These are phyloP conservation scores for Leccinum subgranulosum DNA, from an alignment of 768 basidiomycete genomes.

Conservation along the genomic window DNA sequence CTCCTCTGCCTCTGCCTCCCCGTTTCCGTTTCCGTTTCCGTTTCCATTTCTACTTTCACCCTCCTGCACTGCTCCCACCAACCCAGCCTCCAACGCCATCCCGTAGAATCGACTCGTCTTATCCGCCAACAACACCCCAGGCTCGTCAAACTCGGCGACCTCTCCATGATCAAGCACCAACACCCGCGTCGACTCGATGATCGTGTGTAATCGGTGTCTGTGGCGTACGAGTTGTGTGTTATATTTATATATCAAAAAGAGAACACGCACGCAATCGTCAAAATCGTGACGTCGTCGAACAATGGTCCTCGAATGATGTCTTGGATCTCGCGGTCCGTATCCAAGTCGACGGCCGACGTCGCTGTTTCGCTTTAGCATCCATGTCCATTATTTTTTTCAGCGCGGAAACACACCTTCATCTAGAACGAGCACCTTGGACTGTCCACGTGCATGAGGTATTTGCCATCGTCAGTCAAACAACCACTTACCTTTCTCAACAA, in stretches of 20 bases:
- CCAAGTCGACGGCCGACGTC: slow-evolving; percentile 86
- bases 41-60: too few species aligned
- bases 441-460: background rate
- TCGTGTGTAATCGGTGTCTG: slow-evolving; percentile 81
- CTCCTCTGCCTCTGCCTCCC: too few species aligned
- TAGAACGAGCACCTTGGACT: slow-evolving; percentile 87
- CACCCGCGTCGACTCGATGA: slow-evolving; percentile 76
- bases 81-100: slow-evolving; percentile 63
- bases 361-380: slow-evolving; percentile 39
- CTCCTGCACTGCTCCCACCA: slow-evolving; percentile 19
- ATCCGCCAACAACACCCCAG: slow-evolving; percentile 58
- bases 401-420: slow-evolving; percentile 66
- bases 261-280: slow-evolving; percentile 75
- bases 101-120: slow-evolving; percentile 56
- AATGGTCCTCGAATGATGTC: slow-evolving; percentile 79
- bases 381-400: background rate
- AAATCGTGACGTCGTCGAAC: slow-evolving; percentile 75
- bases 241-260: background rate
- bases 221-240: background rate
- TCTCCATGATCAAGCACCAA: slow-evolving; percentile 80
- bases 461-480: background rate
- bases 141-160: slow-evolving; percentile 81
- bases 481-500: slow-evolving; percentile 63
- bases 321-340: slow-evolving; percentile 88
- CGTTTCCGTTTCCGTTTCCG: too few species aligned